phyloP scores from a whole-genome alignment of 1,139 yeast genomes.

The Nematodospora anomalae region DNA sequence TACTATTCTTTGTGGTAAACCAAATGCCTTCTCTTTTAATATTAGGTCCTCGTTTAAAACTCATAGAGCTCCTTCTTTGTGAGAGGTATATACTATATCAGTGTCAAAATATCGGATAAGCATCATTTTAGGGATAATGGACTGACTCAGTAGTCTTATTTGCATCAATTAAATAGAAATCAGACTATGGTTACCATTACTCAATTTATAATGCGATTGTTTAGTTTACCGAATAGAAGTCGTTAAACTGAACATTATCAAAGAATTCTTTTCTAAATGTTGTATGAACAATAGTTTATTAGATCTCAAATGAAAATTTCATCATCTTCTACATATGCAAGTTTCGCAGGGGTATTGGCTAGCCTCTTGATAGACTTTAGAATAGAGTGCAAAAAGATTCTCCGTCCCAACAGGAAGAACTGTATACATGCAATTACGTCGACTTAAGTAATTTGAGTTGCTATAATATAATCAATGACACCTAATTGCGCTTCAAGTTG shows the following conservation, averaged over 20 bases:
- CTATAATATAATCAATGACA: too few relatives aligned
- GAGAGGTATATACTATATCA: slow-evolving; percentile 54
- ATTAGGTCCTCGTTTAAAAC: slow-evolving; percentile 41
- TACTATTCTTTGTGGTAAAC: slow-evolving; percentile 62
- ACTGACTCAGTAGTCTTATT: slow-evolving; percentile 29
- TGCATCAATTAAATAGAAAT: slow-evolving; percentile 32
- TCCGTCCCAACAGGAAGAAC: too few relatives aligned
- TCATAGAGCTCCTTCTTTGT: slow-evolving; percentile 39
- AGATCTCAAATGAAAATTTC: too few relatives aligned
- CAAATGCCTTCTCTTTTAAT: slow-evolving; percentile 33
- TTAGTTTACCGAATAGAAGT: slow-evolving; percentile 31
- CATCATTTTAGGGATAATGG: slow-evolving; percentile 50
- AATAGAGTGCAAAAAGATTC: too few relatives aligned
- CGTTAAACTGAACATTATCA: slow-evolving; percentile 12
- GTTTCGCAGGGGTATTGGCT: too few relatives aligned
- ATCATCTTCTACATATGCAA: too few relatives aligned
- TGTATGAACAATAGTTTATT: too few relatives aligned
- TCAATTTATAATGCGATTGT: slow-evolving; percentile 30
- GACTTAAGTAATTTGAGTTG: too few relatives aligned
- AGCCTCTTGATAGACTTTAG: too few relatives aligned
- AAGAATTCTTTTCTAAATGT: neutral
- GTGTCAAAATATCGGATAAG: slow-evolving; percentile 63
- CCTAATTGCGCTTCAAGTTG: too few relatives aligned
- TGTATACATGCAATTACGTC: too few relatives aligned
- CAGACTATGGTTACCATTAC: slow-evolving; percentile 40